Conservation (phyloP, 306 rosid species). For the Medicago arabica region DNA sequence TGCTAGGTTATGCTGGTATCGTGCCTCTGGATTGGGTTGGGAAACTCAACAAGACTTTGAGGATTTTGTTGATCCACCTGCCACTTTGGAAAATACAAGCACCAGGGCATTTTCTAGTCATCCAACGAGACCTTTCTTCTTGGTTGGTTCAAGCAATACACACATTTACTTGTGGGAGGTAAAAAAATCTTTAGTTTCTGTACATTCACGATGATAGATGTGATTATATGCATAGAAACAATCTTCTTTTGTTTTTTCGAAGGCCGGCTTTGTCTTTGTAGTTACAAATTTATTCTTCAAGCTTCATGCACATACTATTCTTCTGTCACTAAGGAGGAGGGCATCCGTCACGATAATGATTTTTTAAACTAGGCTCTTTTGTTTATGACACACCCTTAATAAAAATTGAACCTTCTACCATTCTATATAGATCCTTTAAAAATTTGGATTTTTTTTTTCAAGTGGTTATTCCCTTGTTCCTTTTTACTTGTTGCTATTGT, state of each 20-base stretch:
- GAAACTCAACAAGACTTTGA: constrained; percentile 83
- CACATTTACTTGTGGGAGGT: constrained; percentile 98
- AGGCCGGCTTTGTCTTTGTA: constrained; percentile 11
- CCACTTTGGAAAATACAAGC: constrained; percentile 73
- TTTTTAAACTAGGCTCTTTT: constrained; percentile 21
- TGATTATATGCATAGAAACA: constrained; percentile 13
- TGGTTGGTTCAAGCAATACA: constrained; percentile 95
- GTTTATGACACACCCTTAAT: constrained; percentile 16
- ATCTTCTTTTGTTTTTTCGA: neutral
- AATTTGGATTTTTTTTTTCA: neutral
- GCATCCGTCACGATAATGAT: neutral
- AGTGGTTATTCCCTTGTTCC: too few relatives aligned
- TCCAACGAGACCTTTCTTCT: constrained; percentile 88
- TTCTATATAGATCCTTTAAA: constrained; percentile 7
- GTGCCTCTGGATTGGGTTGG: constrained; percentile 90
- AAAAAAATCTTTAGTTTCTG: constrained; percentile 40
- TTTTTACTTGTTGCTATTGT: too few relatives aligned
- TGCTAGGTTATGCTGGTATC: constrained; percentile 68
- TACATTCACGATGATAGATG: constrained; percentile 27
- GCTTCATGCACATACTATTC: constrained; percentile 17
- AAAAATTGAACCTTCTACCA: neutral
- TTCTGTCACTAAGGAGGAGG: neutral
- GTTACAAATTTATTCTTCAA: constrained; percentile 14
- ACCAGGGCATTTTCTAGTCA: constrained; percentile 83
- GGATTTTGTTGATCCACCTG: constrained; percentile 81